A percentile compares a stretch with the other conserved stretches of the same genome.
Conservation (phyloP, 352 stramenopile species). For the Paralagenidium karlingii region DNA sequence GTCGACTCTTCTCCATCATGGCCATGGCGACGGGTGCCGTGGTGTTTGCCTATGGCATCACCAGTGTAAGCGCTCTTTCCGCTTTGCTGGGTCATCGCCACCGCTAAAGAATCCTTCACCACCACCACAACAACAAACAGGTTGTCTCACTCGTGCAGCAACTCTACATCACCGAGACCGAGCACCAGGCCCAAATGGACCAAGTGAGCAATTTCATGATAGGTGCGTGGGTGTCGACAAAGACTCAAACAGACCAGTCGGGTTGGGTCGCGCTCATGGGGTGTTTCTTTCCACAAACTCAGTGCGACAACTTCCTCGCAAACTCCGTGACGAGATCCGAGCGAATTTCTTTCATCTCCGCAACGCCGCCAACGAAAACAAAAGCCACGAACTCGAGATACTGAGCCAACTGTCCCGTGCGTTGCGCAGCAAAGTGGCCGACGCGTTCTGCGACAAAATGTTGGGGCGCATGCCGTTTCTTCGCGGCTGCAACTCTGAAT, state of each 20-base stretch:
- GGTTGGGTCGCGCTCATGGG: too few species aligned
- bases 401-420: slow-evolving; percentile 58
- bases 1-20: slow-evolving; percentile 49
- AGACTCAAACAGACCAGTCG: too few species aligned
- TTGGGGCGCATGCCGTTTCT: slow-evolving; percentile 52
- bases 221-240: too few species aligned
- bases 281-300: too few species aligned
- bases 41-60: slow-evolving; percentile 81
- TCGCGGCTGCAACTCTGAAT: slow-evolving; percentile 53
- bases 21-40: slow-evolving; percentile 63
- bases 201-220: slow-evolving; percentile 70
- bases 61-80: slow-evolving; percentile 51
- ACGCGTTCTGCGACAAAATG: slow-evolving; percentile 56
- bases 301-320: slow-evolving; percentile 42
- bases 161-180: slow-evolving; percentile 49
- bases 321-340: slow-evolving; percentile 63
- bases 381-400: slow-evolving; percentile 41
- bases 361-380: slow-evolving; percentile 61
- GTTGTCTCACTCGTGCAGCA: slow-evolving; percentile 67
- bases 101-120: too few species aligned
- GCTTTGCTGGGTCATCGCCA: too few species aligned
- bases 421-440: slow-evolving; percentile 58
- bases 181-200: slow-evolving; percentile 64
- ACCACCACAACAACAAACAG: too few species aligned
- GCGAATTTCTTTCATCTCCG: slow-evolving; percentile 69